phyloP scores from a whole-genome alignment of 495 filamentous ascomycete genomes.

The Aspergillus kassunensis region DNA sequence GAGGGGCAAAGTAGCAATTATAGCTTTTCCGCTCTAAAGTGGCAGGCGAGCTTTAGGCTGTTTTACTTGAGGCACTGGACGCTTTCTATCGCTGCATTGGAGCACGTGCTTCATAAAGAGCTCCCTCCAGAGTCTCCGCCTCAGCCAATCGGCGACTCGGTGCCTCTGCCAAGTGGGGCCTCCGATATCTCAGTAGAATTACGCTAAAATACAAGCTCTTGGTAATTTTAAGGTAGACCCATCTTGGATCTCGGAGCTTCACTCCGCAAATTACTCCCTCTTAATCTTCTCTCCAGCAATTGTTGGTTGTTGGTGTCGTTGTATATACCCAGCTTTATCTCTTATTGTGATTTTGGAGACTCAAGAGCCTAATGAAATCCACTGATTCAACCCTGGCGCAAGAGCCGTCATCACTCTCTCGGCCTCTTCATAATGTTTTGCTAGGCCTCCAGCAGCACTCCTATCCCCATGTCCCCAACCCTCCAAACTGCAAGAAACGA shows the following conservation, averaged over 20 bases:
- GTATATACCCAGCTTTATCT: neutral
- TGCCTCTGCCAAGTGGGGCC: neutral
- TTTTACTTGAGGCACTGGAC: neutral
- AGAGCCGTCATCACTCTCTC: conserved; percentile 11
- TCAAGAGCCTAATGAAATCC: conserved; percentile 1
- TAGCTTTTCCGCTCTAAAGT: neutral
- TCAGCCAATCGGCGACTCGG: conserved; percentile 1
- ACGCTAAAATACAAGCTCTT: neutral
- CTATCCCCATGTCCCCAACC: conserved; percentile 62
- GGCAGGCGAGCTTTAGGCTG: neutral
- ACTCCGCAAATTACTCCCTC: too few species aligned
- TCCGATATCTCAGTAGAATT: neutral
- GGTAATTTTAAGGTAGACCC: too few species aligned
- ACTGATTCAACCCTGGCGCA: neutral
- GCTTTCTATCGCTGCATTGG: conserved; percentile 4
- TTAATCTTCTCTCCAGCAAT: too few species aligned
- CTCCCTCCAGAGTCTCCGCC: too few species aligned
- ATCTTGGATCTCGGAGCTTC: too few species aligned
- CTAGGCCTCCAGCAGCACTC: conserved; percentile 48
- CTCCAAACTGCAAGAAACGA: conserved; percentile 57
- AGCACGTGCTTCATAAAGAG: conserved; percentile 5
- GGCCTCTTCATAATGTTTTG: conserved; percentile 44
- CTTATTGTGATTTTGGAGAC: neutral
- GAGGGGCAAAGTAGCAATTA: neutral
- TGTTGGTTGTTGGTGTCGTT: too few species aligned